These are phyloP conservation scores for Bruguiera sexangula DNA, from an alignment of 345 rosid genomes.

Conservation along the genomic window DNA sequence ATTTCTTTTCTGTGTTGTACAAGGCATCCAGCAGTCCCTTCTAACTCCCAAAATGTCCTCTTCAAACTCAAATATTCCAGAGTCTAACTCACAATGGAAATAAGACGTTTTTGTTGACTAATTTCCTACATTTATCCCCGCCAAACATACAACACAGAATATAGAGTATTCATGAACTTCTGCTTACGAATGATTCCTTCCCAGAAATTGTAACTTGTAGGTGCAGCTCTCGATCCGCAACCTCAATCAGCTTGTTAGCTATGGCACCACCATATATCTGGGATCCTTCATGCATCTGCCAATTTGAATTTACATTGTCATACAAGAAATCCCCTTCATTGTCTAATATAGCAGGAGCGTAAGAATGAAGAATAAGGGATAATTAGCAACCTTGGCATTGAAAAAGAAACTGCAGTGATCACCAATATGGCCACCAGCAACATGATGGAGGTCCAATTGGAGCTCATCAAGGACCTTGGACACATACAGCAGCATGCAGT, in stretches of 20 bases:
- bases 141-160: too few species aligned
- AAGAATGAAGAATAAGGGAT: not conserved
- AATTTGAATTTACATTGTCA: not conserved
- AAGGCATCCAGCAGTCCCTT: too few species aligned
- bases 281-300: conserved; percentile 33
- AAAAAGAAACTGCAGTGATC: conserved; percentile 72
- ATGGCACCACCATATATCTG: conserved; percentile 28
- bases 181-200: too few species aligned
- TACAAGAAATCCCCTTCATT: not conserved
- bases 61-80: too few species aligned
- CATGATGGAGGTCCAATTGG: conserved; percentile 76
- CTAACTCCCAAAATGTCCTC: too few species aligned
- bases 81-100: too few species aligned
- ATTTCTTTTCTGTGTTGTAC: too few species aligned
- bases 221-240: conserved; percentile 26
- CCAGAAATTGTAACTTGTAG: conserved; percentile 8
- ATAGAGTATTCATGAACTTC: too few species aligned
- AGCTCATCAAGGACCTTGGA: conserved; percentile 77
- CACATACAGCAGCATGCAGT: conserved; percentile 70
- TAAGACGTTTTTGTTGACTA: too few species aligned
- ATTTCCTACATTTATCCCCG: too few species aligned
- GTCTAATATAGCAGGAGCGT: not conserved
- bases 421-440: conserved; percentile 85
- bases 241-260: conserved; percentile 32
- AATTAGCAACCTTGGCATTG: conserved; percentile 63